Evolutionary conservation across 2,329 filamentous ascomycete genomes (phyloP), one percentile per base, ranked within the genome.

Genomic region (Capronia epimyces): DNA sequence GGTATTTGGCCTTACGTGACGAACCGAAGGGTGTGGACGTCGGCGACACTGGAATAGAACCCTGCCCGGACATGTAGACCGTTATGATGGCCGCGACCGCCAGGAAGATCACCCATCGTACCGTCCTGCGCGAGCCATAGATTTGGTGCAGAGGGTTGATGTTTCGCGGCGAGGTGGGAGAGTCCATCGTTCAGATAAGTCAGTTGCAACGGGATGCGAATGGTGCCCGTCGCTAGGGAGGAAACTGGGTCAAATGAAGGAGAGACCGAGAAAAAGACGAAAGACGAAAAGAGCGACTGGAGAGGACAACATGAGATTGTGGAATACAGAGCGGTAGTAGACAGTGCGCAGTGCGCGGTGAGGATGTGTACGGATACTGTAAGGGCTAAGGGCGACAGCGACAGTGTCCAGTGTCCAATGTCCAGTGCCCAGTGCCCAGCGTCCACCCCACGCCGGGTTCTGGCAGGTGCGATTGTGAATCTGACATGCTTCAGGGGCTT

Each of bases 21-120:
- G 43, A 13, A 29, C 12, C 22, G 16, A 12, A 18, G 43, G 25
- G 7, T 25, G 21, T 16, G 10, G 31, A 15, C 10, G 25, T 24
- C 15, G 27, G 24, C 27, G 15, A 18, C 12, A 25, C 16, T 12
- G 39, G 42, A 24, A 15, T 43, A 31, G 55, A 57, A 40, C 20
- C 49, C 27, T 53, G 43, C 21, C 49, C 43, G 4, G 46, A 50
- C n/a, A 57, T 29, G 29, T 48, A 51, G 7, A 57, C 34, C 20
- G 46, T 49, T 4, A 40, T 43, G 15, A 57, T 41, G 15, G 55
- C 52, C 4, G 51, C 51, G n/a, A 57, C 10, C 3, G 51, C 52
- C 21, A 57, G 21, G 40, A 51, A 57, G 13, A 51, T 39, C 5
- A 52, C 37, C 55, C 55, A 57, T 42, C 55, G 55, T 25, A 55